Conservation (phyloP, 2,329 filamentous ascomycete genomes). For the Colletotrichum liriopes region DNA sequence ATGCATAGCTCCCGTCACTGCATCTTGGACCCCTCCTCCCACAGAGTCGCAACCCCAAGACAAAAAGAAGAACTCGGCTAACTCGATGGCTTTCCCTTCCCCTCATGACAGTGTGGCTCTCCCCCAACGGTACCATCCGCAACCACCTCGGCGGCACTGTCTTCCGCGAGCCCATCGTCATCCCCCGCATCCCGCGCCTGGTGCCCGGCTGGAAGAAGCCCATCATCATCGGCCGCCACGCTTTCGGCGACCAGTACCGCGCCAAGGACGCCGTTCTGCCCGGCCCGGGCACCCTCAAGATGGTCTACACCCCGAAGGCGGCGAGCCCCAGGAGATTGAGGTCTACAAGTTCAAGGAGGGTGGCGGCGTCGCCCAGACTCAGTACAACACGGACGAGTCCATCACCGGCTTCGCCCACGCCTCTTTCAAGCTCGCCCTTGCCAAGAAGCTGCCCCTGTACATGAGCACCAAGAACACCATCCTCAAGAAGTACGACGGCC, state of each 20-base stretch:
- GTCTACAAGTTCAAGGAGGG: conserved; percentile 91
- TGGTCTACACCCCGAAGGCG: conserved; percentile 92
- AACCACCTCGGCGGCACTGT: conserved; percentile 90
- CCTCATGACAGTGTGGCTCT: conserved; percentile 86
- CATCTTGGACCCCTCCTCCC: neutral
- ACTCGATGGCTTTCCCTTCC: conserved; percentile 24
- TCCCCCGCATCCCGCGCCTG: conserved; percentile 91
- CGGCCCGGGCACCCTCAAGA: conserved; percentile 89
- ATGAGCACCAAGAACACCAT: conserved; percentile 99
- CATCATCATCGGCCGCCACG: conserved; percentile 98
- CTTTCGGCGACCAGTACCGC: conserved; percentile 98
- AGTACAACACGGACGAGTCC: conserved; percentile 98
- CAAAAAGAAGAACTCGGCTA: conserved; percentile 3
- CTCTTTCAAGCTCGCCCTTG: conserved; percentile 94
- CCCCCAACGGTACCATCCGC: conserved; percentile 91
- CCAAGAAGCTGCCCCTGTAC: conserved; percentile 93
- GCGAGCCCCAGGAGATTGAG: conserved; percentile 86
- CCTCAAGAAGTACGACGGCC: conserved; percentile 97
- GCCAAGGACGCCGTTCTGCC: conserved; percentile 91
- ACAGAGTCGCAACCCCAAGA: conserved; percentile 8
- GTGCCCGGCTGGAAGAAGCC: conserved; percentile 99
- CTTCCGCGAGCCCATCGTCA: conserved; percentile 99
- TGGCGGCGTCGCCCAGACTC: conserved; percentile 89
- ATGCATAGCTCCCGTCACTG: conserved; percentile 3
- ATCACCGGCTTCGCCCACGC: conserved; percentile 96